Base-by-base conservation (phyloP, 352 stramenopile genomes). In the Phytopythium aichiense region DNA sequence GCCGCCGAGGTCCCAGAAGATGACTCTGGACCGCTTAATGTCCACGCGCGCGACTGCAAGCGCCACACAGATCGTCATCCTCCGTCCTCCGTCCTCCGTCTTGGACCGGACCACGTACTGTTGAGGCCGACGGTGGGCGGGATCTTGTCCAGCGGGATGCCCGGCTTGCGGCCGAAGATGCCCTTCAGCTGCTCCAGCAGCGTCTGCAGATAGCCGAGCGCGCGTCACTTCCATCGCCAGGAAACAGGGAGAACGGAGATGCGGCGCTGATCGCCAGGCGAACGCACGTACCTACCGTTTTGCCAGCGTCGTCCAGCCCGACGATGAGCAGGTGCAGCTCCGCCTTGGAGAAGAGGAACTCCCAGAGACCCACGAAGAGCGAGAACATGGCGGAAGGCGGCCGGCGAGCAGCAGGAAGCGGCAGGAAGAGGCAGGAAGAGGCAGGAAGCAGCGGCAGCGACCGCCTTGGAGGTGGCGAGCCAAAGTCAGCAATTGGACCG, bases 1-100 rank as follows among this genome's bases (percentile, higher is more conserved):
- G 33, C 91, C 91, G 54, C 91, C 91, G 13, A 98, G 67, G 61
- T 98, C 91, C 91, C 91, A 98, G 64, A 97, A 97, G 64, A 96
- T 96, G 59, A 98, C 74, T 33, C 85, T 77, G 37, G 75, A 92
- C 20, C 89, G 84, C 62, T 78, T 74, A 60, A 97, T 86, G 71
- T 97, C 84, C 62, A 95, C 81, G 58, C 81, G 71, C 46, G 81
- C 84, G 59, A 93, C 84, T 93, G 58, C 42, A 49, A 64, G 20
- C 30, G 7, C 31, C 23, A 57, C 42, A 30, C 56, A 8, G 23
- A n/a, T 9, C 25, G 48, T 18, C 16, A 35, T 20, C 33, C 15
- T 7, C 25, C 1, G 15, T 37, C 15, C n/a, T 18, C 11, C 28
- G 7, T 8, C 35, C 35, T 40, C 35, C 9, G 35, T 40, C 33